Base-by-base conservation (phyloP, 2,329 filamentous ascomycete species). In the Pestalotiopsis sp. region DNA sequence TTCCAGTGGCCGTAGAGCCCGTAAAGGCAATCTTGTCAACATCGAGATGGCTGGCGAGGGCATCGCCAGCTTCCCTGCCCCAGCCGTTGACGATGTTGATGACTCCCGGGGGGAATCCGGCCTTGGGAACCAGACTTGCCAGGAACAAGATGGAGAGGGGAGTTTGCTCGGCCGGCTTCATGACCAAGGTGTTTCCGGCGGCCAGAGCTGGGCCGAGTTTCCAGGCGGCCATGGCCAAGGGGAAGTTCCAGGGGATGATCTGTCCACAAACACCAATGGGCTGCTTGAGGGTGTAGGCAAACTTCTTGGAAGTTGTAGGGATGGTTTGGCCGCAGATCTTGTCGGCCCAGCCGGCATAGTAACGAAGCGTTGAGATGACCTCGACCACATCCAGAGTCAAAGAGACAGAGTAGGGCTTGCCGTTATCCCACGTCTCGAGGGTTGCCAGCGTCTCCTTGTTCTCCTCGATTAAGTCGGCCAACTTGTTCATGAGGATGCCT, bases 21-120 rank as follows among this genome's bases (percentile, higher is more conserved):
- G 93, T 95, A 72, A 95, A 95, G 0, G 92, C 92, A 70, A 95
- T 85, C 83, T 95, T 95, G 76, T 93, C 90, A n/a, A 95, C 85
- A 57, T 87, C 87, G 25, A 88, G 80, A 76, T 95, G 93, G 57
- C 85, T 84, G 1, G 90, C 90, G 11, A 95, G 84, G 0, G 91
- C 90, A 6, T 89, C 85, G 12, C 93, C 93, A 0, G 92, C 90
- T 45, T 90, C 89, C 31, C 84, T 84, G 36, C 92, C 92, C 66
- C 89, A 85, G 0, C 93, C 93, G 70, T 93, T 93, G 68, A 94
- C 78, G 68, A 95, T 87, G 78, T 95, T 95, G 72, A 95, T 80
- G 4, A 95, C 92, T 56, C 93, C 93, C 0, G 92, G 88, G 2
- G 93, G 93, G 75, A 95, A 95, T 0, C 92, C 92, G 7, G 91